Conservation (phyloP, 2,329 filamentous ascomycete species). For the Stagonosporopsis cucurbitacearum region DNA sequence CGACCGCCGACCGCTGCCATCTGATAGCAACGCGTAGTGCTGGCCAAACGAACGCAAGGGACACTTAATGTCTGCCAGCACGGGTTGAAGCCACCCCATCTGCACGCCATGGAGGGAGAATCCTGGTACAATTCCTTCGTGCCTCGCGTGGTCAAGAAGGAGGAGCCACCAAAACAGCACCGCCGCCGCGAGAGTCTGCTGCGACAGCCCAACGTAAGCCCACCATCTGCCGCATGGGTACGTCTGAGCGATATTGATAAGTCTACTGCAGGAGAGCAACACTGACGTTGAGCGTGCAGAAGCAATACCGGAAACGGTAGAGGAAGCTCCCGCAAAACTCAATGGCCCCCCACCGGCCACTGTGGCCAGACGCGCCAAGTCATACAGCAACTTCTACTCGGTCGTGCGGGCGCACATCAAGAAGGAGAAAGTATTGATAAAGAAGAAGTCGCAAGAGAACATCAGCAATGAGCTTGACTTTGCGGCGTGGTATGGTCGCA, state of each 20-base stretch:
- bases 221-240: slow-evolving; percentile 41
- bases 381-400: slow-evolving; percentile 79
- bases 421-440: slow-evolving; percentile 55
- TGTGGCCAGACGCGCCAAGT: slow-evolving; percentile 71
- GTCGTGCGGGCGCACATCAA: slow-evolving; percentile 64
- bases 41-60: slow-evolving; percentile 5
- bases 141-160: slow-evolving; percentile 64
- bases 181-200: slow-evolving; percentile 73
- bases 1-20: slow-evolving; percentile 15
- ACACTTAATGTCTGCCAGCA: slow-evolving; percentile 13
- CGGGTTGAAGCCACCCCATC: slow-evolving; percentile 13
- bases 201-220: slow-evolving; percentile 58
- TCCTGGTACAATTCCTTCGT: slow-evolving; percentile 80
- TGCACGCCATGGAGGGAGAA: slow-evolving; percentile 69
- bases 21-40: slow-evolving; percentile 12
- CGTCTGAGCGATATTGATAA: slow-evolving; percentile 49
- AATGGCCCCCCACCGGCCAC: slow-evolving; percentile 71
- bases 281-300: slow-evolving; percentile 61
- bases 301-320: slow-evolving; percentile 64
- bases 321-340: slow-evolving; percentile 60
- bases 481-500: slow-evolving; percentile 62
- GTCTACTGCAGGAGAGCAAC: slow-evolving; percentile 59
- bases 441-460: slow-evolving; percentile 49
- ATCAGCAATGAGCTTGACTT: slow-evolving; percentile 67
- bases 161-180: slow-evolving; percentile 57